Evolutionary conservation across 1,284 basidiomycete species (phyloP), one percentile per base, ranked within the genome.

Genomic region (Anthracocystis panici-leucophaei): DNA sequence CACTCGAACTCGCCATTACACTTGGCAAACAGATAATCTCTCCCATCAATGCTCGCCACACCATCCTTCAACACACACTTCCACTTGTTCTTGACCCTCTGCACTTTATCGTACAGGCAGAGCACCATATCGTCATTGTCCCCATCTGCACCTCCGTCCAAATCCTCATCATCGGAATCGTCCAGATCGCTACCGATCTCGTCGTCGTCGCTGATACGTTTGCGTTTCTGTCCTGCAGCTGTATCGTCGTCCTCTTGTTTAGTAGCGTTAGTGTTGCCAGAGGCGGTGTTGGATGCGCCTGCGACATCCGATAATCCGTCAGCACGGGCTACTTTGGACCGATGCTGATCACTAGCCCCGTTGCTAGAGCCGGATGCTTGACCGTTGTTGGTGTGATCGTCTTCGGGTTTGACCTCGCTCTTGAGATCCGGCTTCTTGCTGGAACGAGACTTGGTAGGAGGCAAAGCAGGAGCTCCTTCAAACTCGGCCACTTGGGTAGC

Each of bases 71-170:
- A 90, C n/a, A 95, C 92, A 68, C 95, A 97, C 88, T 99, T 99
- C 97, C 97, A 99, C 88, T 98, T 99, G 89, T 98, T 99, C 88
- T 98, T 98, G 31, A 98, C 95, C 21, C 97, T 90, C 65, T 95
- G 94, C 54, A 94, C 95, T 91, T 99, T 99, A 86, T 99, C 97
- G 84, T 98, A 99, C 12, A 97, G 95, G 85, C 96, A 98, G 81
- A 98, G 96, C 40, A 99, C 94, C 62, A 98, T 95, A 85, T 99
- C 95, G 61, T 75, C 90, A 87, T 69, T 86, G 16, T 87, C 88
- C 11, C 87, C 87, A 9, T 86, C 86, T 9, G 85, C 87, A 11
- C 85, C 87, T 20, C 87, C 86, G 40, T 90, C 91, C 8, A 86
- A 84, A 27, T 88, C 87, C 51, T 87, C 86, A 48, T 88, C 88